phyloP scores from a whole-genome alignment of 129 eudicot genomes.

The Flaveria sonorensis region DNA sequence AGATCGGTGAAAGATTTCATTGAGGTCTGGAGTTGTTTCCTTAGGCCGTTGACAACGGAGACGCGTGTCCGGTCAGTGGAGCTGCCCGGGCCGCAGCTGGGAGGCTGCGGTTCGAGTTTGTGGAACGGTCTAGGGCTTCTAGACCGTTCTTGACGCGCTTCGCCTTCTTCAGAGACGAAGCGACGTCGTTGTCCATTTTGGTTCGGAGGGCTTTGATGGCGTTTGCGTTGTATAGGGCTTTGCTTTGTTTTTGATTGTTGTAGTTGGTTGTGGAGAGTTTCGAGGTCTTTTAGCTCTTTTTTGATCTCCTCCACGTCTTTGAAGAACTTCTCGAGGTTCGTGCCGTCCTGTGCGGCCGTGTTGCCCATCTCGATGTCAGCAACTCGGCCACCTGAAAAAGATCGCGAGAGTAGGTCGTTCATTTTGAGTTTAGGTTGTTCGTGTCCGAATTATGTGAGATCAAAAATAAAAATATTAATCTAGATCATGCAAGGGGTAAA shows the following conservation, averaged over 20 bases:
- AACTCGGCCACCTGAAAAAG: slow-evolving; percentile 53
- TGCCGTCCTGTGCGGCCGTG: slow-evolving; percentile 29
- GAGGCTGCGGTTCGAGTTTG: slow-evolving; percentile 52
- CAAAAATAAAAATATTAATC: background rate
- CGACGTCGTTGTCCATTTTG: slow-evolving; percentile 57
- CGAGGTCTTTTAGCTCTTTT: slow-evolving; percentile 56
- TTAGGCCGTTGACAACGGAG: slow-evolving; percentile 60
- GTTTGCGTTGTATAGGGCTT: slow-evolving; percentile 59
- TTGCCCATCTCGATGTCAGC: slow-evolving; percentile 46
- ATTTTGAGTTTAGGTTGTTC: slow-evolving; percentile 22
- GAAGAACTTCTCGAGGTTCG: slow-evolving; percentile 69
- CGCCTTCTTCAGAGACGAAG: slow-evolving; percentile 55
- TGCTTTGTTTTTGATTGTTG: slow-evolving; percentile 58
- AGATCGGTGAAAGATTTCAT: slow-evolving; percentile 53
- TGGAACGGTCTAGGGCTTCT: slow-evolving; percentile 60
- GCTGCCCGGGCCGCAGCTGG: slow-evolving; percentile 76
- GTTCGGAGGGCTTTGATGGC: slow-evolving; percentile 50
- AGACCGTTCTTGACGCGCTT: slow-evolving; percentile 53
- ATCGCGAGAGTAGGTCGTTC: slow-evolving; percentile 74
- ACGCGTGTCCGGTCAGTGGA: slow-evolving; percentile 72
- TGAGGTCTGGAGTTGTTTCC: slow-evolving; percentile 43
- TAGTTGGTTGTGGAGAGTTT: slow-evolving; percentile 51
- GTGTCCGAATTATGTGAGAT: background rate
- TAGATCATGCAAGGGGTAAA: background rate
- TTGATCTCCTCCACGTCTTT: slow-evolving; percentile 62